Evolutionary conservation across 768 basidiomycete genomes (phyloP), one percentile per base, ranked within the genome.

Genomic region (Collybia nuda): DNA sequence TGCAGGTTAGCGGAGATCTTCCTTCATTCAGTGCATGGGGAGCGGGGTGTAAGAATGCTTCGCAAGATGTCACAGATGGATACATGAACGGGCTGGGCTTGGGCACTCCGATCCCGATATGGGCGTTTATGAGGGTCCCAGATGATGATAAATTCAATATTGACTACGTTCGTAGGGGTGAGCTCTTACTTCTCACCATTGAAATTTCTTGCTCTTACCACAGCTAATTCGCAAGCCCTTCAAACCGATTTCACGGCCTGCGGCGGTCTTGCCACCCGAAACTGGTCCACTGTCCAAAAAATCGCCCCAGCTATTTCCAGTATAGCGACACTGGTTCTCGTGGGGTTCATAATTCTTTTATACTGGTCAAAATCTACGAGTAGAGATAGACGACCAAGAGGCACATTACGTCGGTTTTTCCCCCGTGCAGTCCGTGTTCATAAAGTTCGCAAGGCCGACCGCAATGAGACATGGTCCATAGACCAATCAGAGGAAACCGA

Each of bases 401-500:
- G 22, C 35, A 41, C 56, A 19, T 17, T 39, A 38, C 26, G 23
- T 17, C 17, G 48, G 22, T 19, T 14, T 15, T 2, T 37, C 32
- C 38, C 44, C 9, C 38, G 45, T 21, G 18, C 54, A 23, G 40
- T 36, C 14, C 50, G 56, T 11, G 38, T 52, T 11, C 52, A 39
- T 0, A 51, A 48, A 39, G 51, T 65, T 24, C 54, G 32, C 17
- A 50, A 41, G 9, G 37, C 15, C 14, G 26, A 6, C 9, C 52
- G 47, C 23, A 29, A 42, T 29, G 29, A 22, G 14, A 9, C 37
- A 28, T 63, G 57, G 46, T 45, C 41, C 5, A 63, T 65, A 29
- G 63, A 65, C 48, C 45, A 18, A 9, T 14, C 50, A 8, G 49
- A 40, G 22, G 55, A 51, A 11, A 44, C 24, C 11, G 56, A 61